phyloP scores from a whole-genome alignment of 2,329 filamentous ascomycete species.

The Apiospora malaysiana region DNA sequence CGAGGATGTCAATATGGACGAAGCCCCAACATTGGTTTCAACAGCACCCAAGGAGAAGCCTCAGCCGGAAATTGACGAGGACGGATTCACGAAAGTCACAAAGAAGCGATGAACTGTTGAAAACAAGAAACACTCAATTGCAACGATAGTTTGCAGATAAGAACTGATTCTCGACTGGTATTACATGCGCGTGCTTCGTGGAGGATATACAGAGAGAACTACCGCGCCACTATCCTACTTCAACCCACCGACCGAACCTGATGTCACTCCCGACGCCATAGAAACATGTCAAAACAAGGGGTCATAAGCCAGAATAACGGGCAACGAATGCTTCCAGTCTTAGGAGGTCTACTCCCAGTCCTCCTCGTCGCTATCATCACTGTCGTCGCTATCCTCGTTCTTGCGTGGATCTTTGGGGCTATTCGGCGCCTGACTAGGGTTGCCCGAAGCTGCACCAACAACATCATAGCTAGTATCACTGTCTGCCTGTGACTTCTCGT shows the following conservation, averaged over 20 bases:
- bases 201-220: constrained; percentile 34
- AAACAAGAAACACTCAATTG: constrained; percentile 22
- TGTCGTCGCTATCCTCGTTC: constrained; percentile 68
- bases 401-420: constrained; percentile 65
- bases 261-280: constrained; percentile 29
- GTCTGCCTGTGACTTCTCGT: constrained; percentile 88
- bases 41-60: constrained; percentile 64
- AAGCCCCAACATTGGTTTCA: constrained; percentile 57
- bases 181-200: constrained; percentile 18
- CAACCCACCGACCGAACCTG: constrained; percentile 28
- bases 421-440: constrained; percentile 77
- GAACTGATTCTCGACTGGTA: background rate
- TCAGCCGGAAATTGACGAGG: constrained; percentile 77
- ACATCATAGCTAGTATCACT: constrained; percentile 97
- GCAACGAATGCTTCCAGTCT: background rate
- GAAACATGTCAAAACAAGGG: constrained; percentile 27
- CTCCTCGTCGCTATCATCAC: constrained; percentile 51
- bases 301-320: constrained; percentile 18
- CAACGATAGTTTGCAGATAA: constrained; percentile 3
- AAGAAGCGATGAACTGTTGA: constrained; percentile 57
- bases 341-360: constrained; percentile 37
- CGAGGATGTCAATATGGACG: constrained; percentile 70
- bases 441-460: constrained; percentile 78
- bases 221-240: constrained; percentile 29
- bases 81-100: constrained; percentile 79